Percentiles rank a stretch among this genome's conserved stretches.
These are phyloP conservation scores for Sclerotinia glacialis DNA, from an alignment of 2,329 filamentous ascomycete species.

Conservation along the genomic window DNA sequence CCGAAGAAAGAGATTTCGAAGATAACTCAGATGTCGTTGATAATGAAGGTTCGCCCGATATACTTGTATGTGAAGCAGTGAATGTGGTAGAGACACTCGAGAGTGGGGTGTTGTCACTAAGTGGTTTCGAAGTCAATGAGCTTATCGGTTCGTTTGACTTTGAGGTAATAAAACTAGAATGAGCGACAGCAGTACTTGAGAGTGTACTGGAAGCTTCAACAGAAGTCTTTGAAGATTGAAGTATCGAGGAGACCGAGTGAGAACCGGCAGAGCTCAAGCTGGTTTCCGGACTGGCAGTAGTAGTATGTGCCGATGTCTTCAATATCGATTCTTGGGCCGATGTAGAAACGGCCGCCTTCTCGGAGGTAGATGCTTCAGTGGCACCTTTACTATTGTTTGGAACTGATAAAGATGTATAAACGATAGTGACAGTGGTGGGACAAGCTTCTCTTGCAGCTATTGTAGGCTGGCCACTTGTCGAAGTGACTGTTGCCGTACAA, in stretches of 20 bases:
- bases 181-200: background rate
- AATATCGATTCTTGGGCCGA: slow-evolving; percentile 4
- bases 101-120: background rate
- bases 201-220: background rate
- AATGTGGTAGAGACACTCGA: background rate
- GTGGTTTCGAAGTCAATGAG: background rate
- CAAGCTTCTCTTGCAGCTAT: slow-evolving; percentile 19
- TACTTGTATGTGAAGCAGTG: background rate
- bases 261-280: background rate
- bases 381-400: background rate
- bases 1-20: slow-evolving; percentile 2
- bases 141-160: background rate
- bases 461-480: slow-evolving; percentile 17
- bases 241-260: background rate
- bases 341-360: background rate
- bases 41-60: background rate
- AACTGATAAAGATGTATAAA: slow-evolving; percentile 3
- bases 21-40: background rate
- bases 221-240: background rate
- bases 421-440: slow-evolving; percentile 21
- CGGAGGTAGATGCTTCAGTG: background rate
- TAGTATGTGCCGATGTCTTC: slow-evolving; percentile 4
- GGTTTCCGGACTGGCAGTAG: background rate
- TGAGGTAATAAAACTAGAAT: background rate
- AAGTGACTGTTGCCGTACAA: slow-evolving; percentile 25